A percentile compares a stretch with the other conserved stretches of the same genome.
Evolutionary conservation across 2,329 filamentous ascomycete genomes (phyloP).

Genomic region (Mycosphaerelloides madeirae): DNA sequence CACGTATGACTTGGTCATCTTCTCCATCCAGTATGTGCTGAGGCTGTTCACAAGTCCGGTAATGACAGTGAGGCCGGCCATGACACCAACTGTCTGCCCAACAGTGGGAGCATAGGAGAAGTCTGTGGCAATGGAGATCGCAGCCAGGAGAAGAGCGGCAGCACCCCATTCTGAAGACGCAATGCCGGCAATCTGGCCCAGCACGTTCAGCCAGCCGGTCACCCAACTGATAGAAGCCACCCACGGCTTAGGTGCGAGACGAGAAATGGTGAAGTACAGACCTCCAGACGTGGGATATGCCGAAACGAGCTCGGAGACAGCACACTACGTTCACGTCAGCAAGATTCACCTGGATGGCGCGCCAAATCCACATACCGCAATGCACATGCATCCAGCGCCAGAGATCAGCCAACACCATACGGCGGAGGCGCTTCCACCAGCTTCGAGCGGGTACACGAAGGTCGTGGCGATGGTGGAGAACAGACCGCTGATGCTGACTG

Average conservation of each 20-base stretch:
- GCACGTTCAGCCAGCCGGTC: conserved; percentile 34
- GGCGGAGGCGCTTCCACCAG: conserved; percentile 50
- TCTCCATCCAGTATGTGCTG: conserved; percentile 55
- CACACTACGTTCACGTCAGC: conserved; percentile 25
- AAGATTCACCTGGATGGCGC: no score
- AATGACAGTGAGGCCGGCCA: conserved; percentile 51
- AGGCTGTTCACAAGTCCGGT: conserved; percentile 53
- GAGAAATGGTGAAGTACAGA: conserved; percentile 48
- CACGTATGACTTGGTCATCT: conserved; percentile 55
- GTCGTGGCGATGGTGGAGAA: conserved; percentile 55
- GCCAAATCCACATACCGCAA: conserved; percentile 36
- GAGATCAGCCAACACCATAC: conserved; percentile 58
- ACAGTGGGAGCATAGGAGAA: conserved; percentile 38
- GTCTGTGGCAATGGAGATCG: conserved; percentile 45
- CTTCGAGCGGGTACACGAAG: conserved; percentile 50
- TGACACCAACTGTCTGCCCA: conserved; percentile 49
- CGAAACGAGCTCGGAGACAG: conserved; percentile 54
- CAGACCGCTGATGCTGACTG: conserved; percentile 53
- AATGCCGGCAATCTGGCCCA: conserved; percentile 52
- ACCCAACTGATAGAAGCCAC: conserved; percentile 51
- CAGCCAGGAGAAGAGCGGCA: conserved; percentile 53
- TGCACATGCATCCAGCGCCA: conserved; percentile 54
- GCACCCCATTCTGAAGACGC: conserved; percentile 56
- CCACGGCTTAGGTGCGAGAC: conserved; percentile 46
- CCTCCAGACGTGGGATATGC: conserved; percentile 56